phyloP scores from a whole-genome alignment of 192 early-diverging fungal genomes.

The Gonapodya sp. region DNA sequence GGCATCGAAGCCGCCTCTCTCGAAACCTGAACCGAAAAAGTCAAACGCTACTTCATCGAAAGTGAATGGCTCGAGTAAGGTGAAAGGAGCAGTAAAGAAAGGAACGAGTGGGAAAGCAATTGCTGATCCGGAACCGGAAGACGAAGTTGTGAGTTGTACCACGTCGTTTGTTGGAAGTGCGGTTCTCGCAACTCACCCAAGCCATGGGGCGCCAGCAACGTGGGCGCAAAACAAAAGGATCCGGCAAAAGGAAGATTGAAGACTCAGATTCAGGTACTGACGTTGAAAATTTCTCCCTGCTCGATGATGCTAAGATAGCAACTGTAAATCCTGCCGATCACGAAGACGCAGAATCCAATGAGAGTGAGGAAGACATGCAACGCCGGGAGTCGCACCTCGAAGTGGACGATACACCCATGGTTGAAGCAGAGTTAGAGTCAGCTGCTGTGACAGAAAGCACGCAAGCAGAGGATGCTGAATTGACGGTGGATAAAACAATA shows the following conservation, averaged over 20 bases:
- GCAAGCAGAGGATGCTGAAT: background rate
- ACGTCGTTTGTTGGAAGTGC: background rate
- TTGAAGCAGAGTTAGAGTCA: background rate
- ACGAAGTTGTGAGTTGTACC: background rate
- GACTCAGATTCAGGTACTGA: conserved; percentile 8
- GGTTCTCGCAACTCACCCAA: background rate
- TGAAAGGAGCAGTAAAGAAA: background rate
- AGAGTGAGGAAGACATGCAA: background rate
- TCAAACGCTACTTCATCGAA: background rate
- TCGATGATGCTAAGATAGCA: background rate
- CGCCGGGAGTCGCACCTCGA: background rate
- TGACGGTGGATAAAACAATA: background rate
- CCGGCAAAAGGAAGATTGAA: background rate
- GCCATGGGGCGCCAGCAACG: background rate
- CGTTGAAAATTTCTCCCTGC: background rate
- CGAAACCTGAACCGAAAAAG: background rate
- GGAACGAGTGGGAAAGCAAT: background rate
- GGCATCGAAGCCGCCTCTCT: background rate
- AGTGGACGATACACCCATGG: background rate
- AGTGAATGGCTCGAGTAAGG: background rate
- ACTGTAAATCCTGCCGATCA: background rate
- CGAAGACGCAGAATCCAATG: background rate
- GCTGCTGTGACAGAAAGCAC: background rate
- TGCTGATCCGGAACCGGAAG: background rate
- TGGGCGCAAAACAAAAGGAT: background rate